Conservation (phyloP, 495 filamentous ascomycete species). For the Elasticomyces elasticus region DNA sequence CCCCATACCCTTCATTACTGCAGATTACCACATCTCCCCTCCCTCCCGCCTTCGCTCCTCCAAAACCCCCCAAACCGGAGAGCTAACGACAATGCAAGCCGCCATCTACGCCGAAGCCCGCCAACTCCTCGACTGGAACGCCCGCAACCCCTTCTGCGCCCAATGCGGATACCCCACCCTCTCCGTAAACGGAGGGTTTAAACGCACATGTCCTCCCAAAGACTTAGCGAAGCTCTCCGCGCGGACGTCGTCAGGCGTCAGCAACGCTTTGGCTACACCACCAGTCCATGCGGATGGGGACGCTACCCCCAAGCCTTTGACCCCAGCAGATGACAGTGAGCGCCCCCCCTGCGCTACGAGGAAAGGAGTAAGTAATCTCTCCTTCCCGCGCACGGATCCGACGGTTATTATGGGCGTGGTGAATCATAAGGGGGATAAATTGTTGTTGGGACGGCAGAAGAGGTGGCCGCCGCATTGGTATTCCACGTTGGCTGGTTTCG, state of each 20-base stretch:
- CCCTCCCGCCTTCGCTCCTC: neutral
- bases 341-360: constrained; percentile 67
- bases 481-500: constrained; percentile 83
- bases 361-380: constrained; percentile 66
- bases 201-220: constrained; percentile 76
- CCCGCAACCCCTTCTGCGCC: constrained; percentile 82
- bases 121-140: constrained; percentile 89
- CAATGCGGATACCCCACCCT: constrained; percentile 77
- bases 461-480: constrained; percentile 81
- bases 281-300: too few relatives aligned
- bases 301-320: constrained; percentile 17
- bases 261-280: constrained; percentile 27
- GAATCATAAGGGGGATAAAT: constrained; percentile 56
- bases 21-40: neutral
- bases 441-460: constrained; percentile 78
- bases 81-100: constrained; percentile 39
- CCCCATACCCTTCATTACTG: too few relatives aligned
- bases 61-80: constrained; percentile 10
- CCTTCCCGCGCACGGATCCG: constrained; percentile 89
- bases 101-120: constrained; percentile 88
- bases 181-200: constrained; percentile 79
- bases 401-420: constrained; percentile 92
- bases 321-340: constrained; percentile 22
- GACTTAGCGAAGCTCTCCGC: constrained; percentile 42
- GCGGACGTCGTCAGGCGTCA: constrained; percentile 32